Conservation (phyloP, 2,329 filamentous ascomycete genomes). For the Laburnicola sp. region DNA sequence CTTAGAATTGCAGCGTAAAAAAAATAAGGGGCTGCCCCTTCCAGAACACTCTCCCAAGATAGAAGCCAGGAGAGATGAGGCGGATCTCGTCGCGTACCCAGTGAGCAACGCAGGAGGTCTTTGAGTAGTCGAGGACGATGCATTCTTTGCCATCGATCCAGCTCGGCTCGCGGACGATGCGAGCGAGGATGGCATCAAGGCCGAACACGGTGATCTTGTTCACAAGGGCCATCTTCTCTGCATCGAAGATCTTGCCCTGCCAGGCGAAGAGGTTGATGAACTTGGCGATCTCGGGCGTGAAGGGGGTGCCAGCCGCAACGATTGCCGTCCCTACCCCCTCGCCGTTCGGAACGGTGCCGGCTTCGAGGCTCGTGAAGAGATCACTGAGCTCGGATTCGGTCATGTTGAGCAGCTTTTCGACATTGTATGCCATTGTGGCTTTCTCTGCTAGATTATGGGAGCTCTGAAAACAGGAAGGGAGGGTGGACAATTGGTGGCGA, state of each 20-base stretch:
- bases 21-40: not conserved
- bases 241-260: conserved; percentile 6
- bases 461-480: not conserved
- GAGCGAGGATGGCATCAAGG: conserved; percentile 3
- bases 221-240: conserved; percentile 4
- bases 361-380: conserved; percentile 3
- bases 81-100: conserved; percentile 5
- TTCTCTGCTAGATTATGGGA: conserved; percentile 5
- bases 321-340: conserved; percentile 1
- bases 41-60: conserved; percentile 6
- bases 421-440: conserved; percentile 4
- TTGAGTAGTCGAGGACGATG: conserved; percentile 7
- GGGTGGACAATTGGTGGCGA: conserved; percentile 2
- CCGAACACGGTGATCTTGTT: conserved; percentile 6
- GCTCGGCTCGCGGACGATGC: conserved; percentile 3
- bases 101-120: conserved; percentile 3
- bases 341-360: conserved; percentile 4
- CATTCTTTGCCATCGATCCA: conserved; percentile 6
- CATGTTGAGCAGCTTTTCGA: conserved; percentile 4
- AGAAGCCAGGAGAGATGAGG: conserved; percentile 6
- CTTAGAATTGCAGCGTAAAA: conserved; percentile 7
- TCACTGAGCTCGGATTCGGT: conserved; percentile 2
- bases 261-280: conserved; percentile 7
- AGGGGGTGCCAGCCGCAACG: conserved; percentile 2
- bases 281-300: conserved; percentile 5